Conservation (phyloP, 192 early-diverging fungal species). For the Backusella sp. region DNA sequence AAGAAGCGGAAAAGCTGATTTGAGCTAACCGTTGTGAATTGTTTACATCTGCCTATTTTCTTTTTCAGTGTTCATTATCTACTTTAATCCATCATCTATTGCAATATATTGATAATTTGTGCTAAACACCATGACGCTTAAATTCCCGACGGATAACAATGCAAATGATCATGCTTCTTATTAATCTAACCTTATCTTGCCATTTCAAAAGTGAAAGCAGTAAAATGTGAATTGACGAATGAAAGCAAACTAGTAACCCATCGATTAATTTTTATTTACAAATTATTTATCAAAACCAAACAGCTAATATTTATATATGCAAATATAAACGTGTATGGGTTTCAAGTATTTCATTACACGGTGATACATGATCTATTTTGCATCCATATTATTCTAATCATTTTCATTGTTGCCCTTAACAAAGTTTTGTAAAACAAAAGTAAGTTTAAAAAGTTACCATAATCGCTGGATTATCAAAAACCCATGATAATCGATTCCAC, state of each 20-base stretch:
- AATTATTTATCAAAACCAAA: not conserved
- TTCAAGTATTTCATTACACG: not conserved
- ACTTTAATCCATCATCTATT: not conserved
- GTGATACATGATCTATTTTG: not conserved
- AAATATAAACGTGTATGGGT: not conserved
- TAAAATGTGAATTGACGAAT: not conserved
- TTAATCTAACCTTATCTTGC: not conserved
- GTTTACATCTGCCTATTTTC: not conserved
- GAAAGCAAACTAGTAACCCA: not conserved
- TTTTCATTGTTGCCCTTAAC: not conserved
- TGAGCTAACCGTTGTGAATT: not conserved
- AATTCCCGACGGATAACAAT: not conserved
- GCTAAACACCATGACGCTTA: not conserved
- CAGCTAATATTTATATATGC: not conserved
- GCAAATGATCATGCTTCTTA: not conserved
- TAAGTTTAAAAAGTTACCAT: not conserved
- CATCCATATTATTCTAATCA: not conserved
- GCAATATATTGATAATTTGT: not conserved
- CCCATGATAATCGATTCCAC: not conserved
- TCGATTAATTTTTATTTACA: not conserved
- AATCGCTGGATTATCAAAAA: not conserved
- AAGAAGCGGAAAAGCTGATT: not conserved
- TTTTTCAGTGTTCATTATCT: not conserved
- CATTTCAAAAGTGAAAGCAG: not conserved
- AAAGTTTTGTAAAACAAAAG: not conserved